phyloP scores from a whole-genome alignment of 2,329 filamentous ascomycete species.

The Hypocrella siamensis region DNA sequence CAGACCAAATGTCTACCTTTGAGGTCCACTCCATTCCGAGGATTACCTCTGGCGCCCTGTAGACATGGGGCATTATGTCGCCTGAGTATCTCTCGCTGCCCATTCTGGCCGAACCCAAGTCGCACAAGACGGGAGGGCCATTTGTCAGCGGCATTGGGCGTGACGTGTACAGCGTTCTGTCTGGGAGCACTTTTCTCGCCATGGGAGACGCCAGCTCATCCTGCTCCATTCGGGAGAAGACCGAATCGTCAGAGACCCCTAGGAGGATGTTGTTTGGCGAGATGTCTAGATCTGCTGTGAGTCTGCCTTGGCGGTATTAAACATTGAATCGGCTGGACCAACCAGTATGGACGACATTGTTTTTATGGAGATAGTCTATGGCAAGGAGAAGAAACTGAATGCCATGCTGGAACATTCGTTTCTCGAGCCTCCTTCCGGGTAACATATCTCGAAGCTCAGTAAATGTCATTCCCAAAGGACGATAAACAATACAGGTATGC shows the following conservation, averaged over 20 bases:
- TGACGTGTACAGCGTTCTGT: constrained; percentile 14
- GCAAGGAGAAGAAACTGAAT: too few species aligned
- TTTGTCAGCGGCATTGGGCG: constrained; percentile 10
- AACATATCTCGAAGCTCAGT: too few species aligned
- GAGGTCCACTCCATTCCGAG: constrained; percentile 16
- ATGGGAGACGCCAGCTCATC: constrained; percentile 6
- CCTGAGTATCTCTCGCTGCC: constrained; percentile 10
- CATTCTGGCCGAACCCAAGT: constrained; percentile 15
- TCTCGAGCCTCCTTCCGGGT: too few species aligned
- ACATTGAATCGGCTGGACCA: too few species aligned
- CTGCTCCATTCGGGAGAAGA: constrained; percentile 6
- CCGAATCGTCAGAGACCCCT: constrained; percentile 5
- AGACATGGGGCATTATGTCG: constrained; percentile 16
- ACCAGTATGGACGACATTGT: too few species aligned
- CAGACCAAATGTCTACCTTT: constrained; percentile 19
- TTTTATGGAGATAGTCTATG: too few species aligned
- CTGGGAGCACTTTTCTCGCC: constrained; percentile 11
- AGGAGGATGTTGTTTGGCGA: constrained; percentile 13
- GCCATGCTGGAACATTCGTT: too few species aligned
- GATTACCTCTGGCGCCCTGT: constrained; percentile 18
- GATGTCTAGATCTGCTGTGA: too few species aligned
- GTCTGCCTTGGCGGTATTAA: too few species aligned
- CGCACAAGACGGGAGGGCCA: constrained; percentile 11
- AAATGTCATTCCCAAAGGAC: too few species aligned
- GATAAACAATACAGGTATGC: too few species aligned